Conservation (phyloP, 495 filamentous ascomycete genomes). For the Penicillium tannophilum region DNA sequence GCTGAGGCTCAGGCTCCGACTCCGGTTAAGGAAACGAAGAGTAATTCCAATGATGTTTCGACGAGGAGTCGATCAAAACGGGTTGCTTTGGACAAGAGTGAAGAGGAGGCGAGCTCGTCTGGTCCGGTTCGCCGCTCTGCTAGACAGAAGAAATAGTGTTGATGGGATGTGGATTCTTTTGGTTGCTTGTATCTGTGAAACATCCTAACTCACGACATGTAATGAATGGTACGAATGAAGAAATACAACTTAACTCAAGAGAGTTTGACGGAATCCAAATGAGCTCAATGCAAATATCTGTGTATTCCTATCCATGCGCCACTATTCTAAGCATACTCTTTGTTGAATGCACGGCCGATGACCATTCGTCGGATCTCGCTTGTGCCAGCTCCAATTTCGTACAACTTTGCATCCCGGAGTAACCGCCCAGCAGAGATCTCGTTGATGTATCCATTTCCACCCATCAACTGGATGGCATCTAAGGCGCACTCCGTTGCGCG, state of each 20-base stretch:
- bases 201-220: constrained; percentile 9
- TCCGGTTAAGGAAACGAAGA: constrained; percentile 8
- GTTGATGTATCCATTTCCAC: constrained; percentile 95
- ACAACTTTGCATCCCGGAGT: constrained; percentile 84
- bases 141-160: constrained; percentile 24
- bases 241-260: background rate
- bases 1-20: constrained; percentile 27
- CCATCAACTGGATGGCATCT: constrained; percentile 92
- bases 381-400: constrained; percentile 97
- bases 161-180: background rate
- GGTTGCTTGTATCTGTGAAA: background rate
- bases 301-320: background rate
- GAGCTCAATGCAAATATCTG: background rate
- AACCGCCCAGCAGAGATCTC: constrained; percentile 89
- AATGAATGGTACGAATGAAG: constrained; percentile 13
- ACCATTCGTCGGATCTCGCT: constrained; percentile 94
- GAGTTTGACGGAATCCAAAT: background rate
- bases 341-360: constrained; percentile 92
- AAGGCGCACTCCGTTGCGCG: constrained; percentile 84
- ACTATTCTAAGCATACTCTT: constrained; percentile 64
- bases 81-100: constrained; percentile 28
- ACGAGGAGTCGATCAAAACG: constrained; percentile 31
- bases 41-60: constrained; percentile 7
- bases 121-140: constrained; percentile 37
- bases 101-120: constrained; percentile 20